phyloP scores from a whole-genome alignment of 208 protist species.

The Tritrichomonas musculus region DNA sequence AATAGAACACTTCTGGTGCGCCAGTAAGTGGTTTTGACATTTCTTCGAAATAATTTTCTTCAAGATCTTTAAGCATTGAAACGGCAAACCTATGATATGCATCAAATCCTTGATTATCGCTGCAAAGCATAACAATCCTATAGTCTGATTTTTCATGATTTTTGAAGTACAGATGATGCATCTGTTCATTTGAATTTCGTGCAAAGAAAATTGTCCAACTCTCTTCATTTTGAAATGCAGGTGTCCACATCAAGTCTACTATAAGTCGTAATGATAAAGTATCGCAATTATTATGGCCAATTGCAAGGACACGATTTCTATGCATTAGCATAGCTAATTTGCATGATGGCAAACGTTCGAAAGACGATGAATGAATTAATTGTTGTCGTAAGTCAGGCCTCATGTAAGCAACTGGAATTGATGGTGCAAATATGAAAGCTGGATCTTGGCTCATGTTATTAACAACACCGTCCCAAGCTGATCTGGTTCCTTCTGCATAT shows the following conservation, averaged over 20 bases:
- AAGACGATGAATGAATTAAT: neutral
- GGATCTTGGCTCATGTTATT: constrained; percentile 32
- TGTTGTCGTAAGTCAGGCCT: neutral
- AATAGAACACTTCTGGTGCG: neutral
- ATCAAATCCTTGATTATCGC: neutral
- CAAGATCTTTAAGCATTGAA: neutral
- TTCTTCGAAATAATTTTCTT: neutral
- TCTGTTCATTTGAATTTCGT: neutral
- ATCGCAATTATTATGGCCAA: neutral
- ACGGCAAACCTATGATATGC: neutral
- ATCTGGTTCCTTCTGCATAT: neutral
- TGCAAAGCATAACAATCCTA: neutral
- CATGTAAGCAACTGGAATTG: neutral
- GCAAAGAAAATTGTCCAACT: neutral
- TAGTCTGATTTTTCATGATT: neutral
- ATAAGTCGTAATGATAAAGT: neutral
- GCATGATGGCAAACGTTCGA: neutral
- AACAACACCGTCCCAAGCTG: constrained; percentile 26
- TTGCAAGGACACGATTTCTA: neutral
- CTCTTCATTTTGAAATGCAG: neutral
- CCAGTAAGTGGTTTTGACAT: neutral
- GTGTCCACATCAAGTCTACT: neutral
- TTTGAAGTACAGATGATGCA: constrained; percentile 18
- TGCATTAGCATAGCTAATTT: constrained; percentile 5
- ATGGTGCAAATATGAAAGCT: constrained; percentile 26